A percentile compares a stretch with the other conserved stretches of the same genome.
These are phyloP conservation scores for Fallopia convolvulus DNA, from an alignment of 148 eudicot species.

Conservation along the genomic window DNA sequence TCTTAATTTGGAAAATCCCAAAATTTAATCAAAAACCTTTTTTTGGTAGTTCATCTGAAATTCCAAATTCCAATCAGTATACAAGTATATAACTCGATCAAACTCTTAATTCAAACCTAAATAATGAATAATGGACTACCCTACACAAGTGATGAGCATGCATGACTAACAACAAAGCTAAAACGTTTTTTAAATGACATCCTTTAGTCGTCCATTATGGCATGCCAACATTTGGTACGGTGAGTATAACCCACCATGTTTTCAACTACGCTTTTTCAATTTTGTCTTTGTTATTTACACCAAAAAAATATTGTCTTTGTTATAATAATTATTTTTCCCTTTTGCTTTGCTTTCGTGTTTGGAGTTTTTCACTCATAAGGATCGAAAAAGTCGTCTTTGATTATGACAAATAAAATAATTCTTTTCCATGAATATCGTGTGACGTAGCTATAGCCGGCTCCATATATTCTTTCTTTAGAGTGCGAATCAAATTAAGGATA, in stretches of 20 bases:
- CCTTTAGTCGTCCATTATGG: background rate
- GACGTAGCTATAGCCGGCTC: background rate
- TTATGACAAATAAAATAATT: background rate
- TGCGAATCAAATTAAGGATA: no score
- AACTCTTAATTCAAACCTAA: background rate
- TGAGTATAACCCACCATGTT: background rate
- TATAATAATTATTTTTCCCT: background rate
- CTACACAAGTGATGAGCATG: conserved; percentile 6
- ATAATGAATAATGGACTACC: background rate
- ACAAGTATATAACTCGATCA: background rate
- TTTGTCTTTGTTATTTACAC: no score
- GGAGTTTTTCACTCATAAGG: background rate
- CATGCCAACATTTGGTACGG: background rate
- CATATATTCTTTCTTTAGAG: no score
- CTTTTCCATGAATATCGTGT: background rate
- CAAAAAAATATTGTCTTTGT: background rate
- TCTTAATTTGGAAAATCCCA: no score
- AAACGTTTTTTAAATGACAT: background rate
- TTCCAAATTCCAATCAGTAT: background rate
- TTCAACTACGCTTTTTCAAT: no score
- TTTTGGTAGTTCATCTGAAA: no score
- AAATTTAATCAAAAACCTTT: no score
- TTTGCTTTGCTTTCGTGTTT: background rate
- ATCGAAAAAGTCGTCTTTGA: background rate
- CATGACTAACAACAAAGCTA: conserved; percentile 3